Base-by-base conservation (phyloP, 345 rosid genomes). In the Psidium guajava region DNA sequence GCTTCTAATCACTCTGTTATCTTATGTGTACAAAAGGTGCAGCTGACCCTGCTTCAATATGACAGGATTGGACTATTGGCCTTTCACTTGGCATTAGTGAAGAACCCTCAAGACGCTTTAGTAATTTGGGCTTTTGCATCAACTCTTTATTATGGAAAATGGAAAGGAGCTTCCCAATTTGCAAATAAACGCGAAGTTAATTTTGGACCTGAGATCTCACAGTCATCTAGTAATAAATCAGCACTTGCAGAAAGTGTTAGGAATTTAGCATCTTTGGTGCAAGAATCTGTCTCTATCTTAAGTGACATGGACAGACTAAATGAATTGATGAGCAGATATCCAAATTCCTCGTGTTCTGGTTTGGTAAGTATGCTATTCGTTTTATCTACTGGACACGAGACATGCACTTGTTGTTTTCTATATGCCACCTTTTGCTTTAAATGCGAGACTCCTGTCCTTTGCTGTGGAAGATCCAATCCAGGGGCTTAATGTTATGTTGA, bases 21-120 rank as follows among this genome's bases (percentile, higher is more conserved):
- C 50, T 82, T 57, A 59, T 25, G 7, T 25, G 25, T 82, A 7
- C 57, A 47, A 36, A n/a, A 47, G 36, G 13, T 59, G 27, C 1
- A 11, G 44, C 86, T 85, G 36, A 74, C 64, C 77, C 73, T 55
- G 18, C 64, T 82, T 86, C 54, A 32, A 52, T 84, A 82, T 69
- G 22, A 89, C 92, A 96, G 99, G 99, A 85, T 96, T 90, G 95
- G 95, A 85, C 87, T 97, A 55, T 89, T 97, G 89, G 96, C 96
- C 36, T 94, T 97, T 90, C 99, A 97, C 91, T 93, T 84, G 55
- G 95, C 99, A 88, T 87, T 97, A 86, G 94, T 93, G 83, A 87
- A 89, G 61, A 86, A 91, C 80, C 98, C 99, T 84, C 99, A 95
- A 88, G 94, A 97, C 86, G 93, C 95, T 83, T 83, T 88, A 87